Evolutionary conservation across 1,284 basidiomycete genomes (phyloP), one percentile per base, ranked within the genome.

Genomic region (Abortiporus biennis): DNA sequence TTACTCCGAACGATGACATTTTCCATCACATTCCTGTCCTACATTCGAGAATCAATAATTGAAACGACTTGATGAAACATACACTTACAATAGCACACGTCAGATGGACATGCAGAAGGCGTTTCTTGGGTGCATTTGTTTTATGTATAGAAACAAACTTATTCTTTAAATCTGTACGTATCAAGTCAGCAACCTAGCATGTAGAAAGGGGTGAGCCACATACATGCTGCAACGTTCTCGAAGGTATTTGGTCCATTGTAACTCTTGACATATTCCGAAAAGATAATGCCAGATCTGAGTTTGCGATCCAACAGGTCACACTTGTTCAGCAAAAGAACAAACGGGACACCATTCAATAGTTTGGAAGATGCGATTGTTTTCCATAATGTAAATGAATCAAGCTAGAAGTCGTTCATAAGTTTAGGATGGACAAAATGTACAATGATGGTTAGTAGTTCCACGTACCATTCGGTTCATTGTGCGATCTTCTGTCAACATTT

Each of bases 311-410:
- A 59, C 39, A 82, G 68, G 53, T 83, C 80, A 45, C 68, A 67
- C 52, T 83, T 83, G 62, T 83, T 83, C 9, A 83, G 63, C 51
- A 82, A 70, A 11, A 83, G 55, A 33, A 82, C 72, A 44, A 83
- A 69, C 39, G 75, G 72, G 16, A 76, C 71, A 1, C 63, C 54
- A 4, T 63, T 59, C 1, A 83, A 66, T 6, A 80, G 58, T 47
- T 69, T 72, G 57, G 76, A 79, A 45, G 67, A 64, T 53, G 77
- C 81, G 20, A 82, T 68, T 37, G 65, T 67, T 54, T 76, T 72
- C 80, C 80, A 84, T 2, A 81, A 58, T 37, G 69, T 64, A 40
- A 82, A 63, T 1, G 78, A 76, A 52, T 82, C 80, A 36, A 72
- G 65, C 73, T 78, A 5, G 11, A 29, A 25, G 34, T 29, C 13